phyloP scores from a whole-genome alignment of 352 stramenopile genomes.

The Pythium rishiriense region DNA sequence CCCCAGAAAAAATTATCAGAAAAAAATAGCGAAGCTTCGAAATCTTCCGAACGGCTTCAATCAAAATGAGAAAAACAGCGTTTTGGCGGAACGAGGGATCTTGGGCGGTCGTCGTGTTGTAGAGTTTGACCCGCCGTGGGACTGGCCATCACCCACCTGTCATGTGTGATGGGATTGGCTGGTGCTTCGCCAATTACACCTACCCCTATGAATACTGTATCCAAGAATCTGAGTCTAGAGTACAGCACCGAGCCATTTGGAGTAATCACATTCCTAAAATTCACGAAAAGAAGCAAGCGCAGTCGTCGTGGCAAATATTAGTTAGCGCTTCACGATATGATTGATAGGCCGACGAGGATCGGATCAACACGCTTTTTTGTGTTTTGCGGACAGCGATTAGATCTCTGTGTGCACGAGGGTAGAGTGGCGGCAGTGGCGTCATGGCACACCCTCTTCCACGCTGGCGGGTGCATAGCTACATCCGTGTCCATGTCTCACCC shows the following conservation, averaged over 20 bases:
- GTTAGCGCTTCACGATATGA: too few relatives aligned
- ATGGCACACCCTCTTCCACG: too few relatives aligned
- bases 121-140: slow-evolving; percentile 23
- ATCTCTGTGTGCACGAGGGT: too few relatives aligned
- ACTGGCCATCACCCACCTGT: slow-evolving; percentile 4
- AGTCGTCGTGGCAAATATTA: too few relatives aligned
- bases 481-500: background rate
- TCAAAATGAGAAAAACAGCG: too few relatives aligned
- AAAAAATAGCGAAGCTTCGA: slow-evolving; percentile 3
- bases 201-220: slow-evolving; percentile 26
- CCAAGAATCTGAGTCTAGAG: slow-evolving; percentile 18
- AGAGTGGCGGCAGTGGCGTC: too few relatives aligned
- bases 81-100: too few relatives aligned
- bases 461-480: too few relatives aligned
- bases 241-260: background rate
- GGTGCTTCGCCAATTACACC: slow-evolving; percentile 1
- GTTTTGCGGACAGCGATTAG: too few relatives aligned
- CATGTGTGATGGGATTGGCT: slow-evolving; percentile 18
- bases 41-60: too few relatives aligned
- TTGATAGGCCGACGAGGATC: too few relatives aligned
- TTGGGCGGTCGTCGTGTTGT: background rate
- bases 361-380: too few relatives aligned
- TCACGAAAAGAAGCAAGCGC: background rate
- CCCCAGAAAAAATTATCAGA: slow-evolving; percentile 18
- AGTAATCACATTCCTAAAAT: background rate